Evolutionary conservation across 2,329 filamentous ascomycete genomes (phyloP), one percentile per base, ranked within the genome.

Genomic region (Colletotrichum lindemuthianum): DNA sequence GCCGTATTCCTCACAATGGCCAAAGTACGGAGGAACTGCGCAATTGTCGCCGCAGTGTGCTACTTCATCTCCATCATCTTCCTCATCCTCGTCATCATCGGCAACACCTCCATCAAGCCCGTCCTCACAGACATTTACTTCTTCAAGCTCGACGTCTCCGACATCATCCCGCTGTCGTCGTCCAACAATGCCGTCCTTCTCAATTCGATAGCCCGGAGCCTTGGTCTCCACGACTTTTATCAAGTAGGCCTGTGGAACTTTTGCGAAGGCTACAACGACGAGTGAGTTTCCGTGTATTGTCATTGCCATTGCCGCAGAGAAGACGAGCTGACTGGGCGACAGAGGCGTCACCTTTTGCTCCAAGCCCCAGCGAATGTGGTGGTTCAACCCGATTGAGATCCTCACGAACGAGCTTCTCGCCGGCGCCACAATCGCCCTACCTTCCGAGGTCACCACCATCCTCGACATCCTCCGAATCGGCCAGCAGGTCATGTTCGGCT

Each of bases 141-240:
- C 77, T 90, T 96, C 77, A 90, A 90, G 71, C 86, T 97, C 71
- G 86, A 97, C 77, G 85, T 97, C 52, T 87, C 91, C 70, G 86
- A 96, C 72, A 90, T 97, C 74, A 90, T 97, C 60, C 91, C 91
- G 0, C 81, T 87, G 39, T 88, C 92, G n/a, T 90, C 92, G 13
- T 90, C 90, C 45, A 90, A 93, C 74, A 66, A 66, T 40, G 88
- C 88, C 9, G 79, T 84, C 32, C 84, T 97, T 49, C 90, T 97
- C 77, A 97, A 97, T 81, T 93, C 89, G 49, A 93, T 97, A 69
- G 93, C 93, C 4, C 89, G 92, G 55, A 92, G 90, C 24, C 82
- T 97, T 58, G 95, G 94, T 36, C 84, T 97, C 52, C 93, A 97
- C 75, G 95, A 97, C 77, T 97, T 97, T 78, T 97, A 97, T 77